Evolutionary conservation across 495 filamentous ascomycete genomes (phyloP).

Genomic region (Lepidopterella palustris): DNA sequence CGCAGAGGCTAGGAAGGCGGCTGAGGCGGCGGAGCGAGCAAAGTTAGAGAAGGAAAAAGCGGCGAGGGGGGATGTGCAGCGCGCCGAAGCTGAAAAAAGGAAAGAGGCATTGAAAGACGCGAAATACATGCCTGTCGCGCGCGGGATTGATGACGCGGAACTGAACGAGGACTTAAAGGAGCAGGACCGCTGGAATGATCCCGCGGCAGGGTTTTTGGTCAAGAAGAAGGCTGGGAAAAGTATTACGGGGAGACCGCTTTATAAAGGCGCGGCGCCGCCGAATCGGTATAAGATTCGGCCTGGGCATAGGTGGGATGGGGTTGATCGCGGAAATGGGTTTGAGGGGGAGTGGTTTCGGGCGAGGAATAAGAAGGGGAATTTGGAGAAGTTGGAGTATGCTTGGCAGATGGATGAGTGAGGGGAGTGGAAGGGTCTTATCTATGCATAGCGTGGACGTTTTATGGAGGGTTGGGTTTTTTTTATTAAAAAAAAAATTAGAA

Average conservation of each 20-base stretch:
- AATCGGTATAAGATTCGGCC: slow-evolving; percentile 94
- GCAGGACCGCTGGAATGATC: slow-evolving; percentile 82
- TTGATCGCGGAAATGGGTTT: slow-evolving; percentile 89
- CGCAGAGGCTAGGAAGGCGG: slow-evolving; percentile 69
- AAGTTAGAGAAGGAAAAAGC: slow-evolving; percentile 55
- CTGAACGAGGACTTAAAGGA: slow-evolving; percentile 78
- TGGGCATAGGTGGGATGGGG: slow-evolving; percentile 94
- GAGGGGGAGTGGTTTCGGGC: slow-evolving; percentile 92
- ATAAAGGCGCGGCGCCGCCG: slow-evolving; percentile 70
- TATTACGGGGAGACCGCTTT: slow-evolving; percentile 62
- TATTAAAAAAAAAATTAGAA: no score
- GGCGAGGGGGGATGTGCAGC: slow-evolving; percentile 79
- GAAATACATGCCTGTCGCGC: slow-evolving; percentile 69
- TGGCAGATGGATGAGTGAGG: slow-evolving; percentile 89
- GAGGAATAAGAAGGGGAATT: slow-evolving; percentile 64
- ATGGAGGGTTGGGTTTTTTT: no score
- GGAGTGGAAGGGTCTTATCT: neutral
- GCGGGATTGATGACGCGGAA: slow-evolving; percentile 71
- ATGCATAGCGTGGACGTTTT: neutral
- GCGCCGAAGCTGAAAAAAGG: slow-evolving; percentile 48
- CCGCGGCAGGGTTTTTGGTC: slow-evolving; percentile 71
- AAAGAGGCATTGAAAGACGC: slow-evolving; percentile 66
- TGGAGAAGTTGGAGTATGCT: slow-evolving; percentile 74
- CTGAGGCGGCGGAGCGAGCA: slow-evolving; percentile 60
- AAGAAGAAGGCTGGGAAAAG: slow-evolving; percentile 46